phyloP scores from a whole-genome alignment of 2,329 filamentous ascomycete genomes.

The Tolypocladium nubicola region DNA sequence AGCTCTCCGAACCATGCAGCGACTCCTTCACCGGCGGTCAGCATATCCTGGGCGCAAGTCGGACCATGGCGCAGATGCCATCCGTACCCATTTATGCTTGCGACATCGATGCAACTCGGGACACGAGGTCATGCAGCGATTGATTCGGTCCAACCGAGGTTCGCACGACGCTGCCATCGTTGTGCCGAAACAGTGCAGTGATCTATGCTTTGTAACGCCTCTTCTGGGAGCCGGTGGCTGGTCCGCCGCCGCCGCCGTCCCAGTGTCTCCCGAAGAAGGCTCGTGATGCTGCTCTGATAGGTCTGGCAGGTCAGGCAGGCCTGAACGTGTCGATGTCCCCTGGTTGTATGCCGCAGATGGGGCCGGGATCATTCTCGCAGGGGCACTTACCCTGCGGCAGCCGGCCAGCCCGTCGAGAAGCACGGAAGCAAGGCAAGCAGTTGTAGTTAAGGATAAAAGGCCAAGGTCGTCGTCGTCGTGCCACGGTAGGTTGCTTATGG shows the following conservation, averaged over 20 bases:
- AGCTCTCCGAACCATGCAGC: slow-evolving; percentile 1
- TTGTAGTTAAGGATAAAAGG: neutral
- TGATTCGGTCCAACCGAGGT: neutral
- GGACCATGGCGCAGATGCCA: neutral
- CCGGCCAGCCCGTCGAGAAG: neutral
- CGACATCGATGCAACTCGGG: slow-evolving; percentile 1
- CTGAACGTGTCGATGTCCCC: neutral
- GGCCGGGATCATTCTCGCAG: too few species aligned
- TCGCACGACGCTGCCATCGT: neutral
- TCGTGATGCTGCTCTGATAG: neutral
- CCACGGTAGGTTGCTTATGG: neutral
- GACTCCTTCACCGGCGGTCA: neutral
- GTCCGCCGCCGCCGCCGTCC: neutral
- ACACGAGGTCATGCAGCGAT: slow-evolving; percentile 3
- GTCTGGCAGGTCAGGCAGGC: neutral
- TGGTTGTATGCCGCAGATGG: neutral
- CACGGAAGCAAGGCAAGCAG: neutral
- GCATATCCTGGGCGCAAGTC: neutral
- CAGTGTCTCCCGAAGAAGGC: neutral
- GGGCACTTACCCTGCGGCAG: neutral
- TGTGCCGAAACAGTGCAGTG: neutral
- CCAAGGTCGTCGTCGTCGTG: neutral
- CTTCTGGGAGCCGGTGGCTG: neutral
- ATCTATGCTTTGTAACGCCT: neutral
- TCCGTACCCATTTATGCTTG: slow-evolving; percentile 1